phyloP scores from a whole-genome alignment of 2,329 filamentous ascomycete genomes.

The Penicillium sp. region DNA sequence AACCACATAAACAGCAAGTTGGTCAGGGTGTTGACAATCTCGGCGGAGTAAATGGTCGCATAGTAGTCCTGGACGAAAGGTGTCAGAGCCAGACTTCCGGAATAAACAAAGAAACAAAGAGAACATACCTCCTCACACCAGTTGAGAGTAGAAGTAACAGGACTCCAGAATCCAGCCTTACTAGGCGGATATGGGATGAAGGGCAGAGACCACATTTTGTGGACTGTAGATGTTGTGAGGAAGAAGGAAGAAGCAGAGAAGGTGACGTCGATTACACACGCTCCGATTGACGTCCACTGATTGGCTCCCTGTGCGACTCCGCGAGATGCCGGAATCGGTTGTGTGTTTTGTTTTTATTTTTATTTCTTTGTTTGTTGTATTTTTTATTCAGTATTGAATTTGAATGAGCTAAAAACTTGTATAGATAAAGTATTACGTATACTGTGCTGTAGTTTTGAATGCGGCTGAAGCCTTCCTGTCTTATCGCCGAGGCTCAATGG shows the following conservation, averaged over 20 bases:
- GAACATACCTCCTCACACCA: constrained; percentile 70
- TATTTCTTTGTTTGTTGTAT: not conserved
- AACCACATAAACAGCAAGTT: constrained; percentile 78
- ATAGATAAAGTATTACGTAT: too few relatives aligned
- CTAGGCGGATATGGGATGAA: constrained; percentile 45
- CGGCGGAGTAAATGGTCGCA: constrained; percentile 68
- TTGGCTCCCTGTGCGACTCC: constrained; percentile 14
- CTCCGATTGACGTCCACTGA: constrained; percentile 8
- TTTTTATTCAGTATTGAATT: not conserved
- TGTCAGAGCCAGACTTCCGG: not conserved
- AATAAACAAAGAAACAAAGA: not conserved
- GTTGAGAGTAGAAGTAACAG: constrained; percentile 68
- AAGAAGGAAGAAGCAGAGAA: constrained; percentile 1
- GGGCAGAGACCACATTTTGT: constrained; percentile 31
- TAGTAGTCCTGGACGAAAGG: constrained; percentile 59
- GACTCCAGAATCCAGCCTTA: constrained; percentile 60
- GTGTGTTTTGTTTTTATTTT: not conserved
- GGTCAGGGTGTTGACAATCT: constrained; percentile 75
- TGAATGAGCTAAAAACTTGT: too few relatives aligned
- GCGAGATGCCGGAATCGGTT: constrained; percentile 16
- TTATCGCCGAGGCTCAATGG: not conserved
- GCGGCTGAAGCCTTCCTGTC: not conserved
- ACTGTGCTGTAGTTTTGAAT: not conserved
- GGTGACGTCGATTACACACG: constrained; percentile 20
- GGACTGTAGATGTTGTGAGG: constrained; percentile 9